These are phyloP conservation scores for Neofusicoccum ribis DNA, from an alignment of 2,329 filamentous ascomycete species.

Conservation along the genomic window DNA sequence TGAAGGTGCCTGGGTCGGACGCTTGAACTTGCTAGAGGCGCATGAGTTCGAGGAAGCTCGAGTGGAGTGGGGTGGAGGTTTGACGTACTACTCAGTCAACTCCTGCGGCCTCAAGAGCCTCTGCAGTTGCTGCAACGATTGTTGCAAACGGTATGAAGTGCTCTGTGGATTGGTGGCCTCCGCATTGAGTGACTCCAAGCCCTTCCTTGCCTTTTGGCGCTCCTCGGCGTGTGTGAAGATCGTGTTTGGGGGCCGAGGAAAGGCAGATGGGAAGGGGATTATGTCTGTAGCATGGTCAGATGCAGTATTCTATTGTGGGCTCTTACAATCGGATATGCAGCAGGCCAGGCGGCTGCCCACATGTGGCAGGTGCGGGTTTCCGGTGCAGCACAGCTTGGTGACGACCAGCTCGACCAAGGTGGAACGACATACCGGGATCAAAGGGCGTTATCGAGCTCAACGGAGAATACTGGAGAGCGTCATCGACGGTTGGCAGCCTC, in stretches of 20 bases:
- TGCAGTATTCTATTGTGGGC: slow-evolving; percentile 16
- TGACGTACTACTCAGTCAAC: slow-evolving; percentile 65
- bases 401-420: background rate
- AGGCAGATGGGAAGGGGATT: slow-evolving; percentile 47
- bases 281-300: slow-evolving; percentile 37
- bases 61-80: background rate
- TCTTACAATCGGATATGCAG: slow-evolving; percentile 21
- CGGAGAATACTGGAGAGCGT: slow-evolving; percentile 79
- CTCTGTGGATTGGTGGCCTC: slow-evolving; percentile 63
- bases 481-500: slow-evolving; percentile 59
- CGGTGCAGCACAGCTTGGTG: background rate
- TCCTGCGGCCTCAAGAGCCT: slow-evolving; percentile 72
- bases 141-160: slow-evolving; percentile 66
- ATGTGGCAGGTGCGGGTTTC: background rate
- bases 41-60: background rate
- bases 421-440: slow-evolving; percentile 61
- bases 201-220: slow-evolving; percentile 51
- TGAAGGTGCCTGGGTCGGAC: slow-evolving; percentile 35
- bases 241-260: slow-evolving; percentile 41
- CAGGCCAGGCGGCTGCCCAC: background rate
- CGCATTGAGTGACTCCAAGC: slow-evolving; percentile 68
- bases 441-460: slow-evolving; percentile 80
- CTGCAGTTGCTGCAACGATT: slow-evolving; percentile 72
- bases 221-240: slow-evolving; percentile 43
- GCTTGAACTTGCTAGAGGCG: slow-evolving; percentile 14